Conservation (phyloP, 2,329 filamentous ascomycete genomes). For the Alternaria hordeiaustralica region DNA sequence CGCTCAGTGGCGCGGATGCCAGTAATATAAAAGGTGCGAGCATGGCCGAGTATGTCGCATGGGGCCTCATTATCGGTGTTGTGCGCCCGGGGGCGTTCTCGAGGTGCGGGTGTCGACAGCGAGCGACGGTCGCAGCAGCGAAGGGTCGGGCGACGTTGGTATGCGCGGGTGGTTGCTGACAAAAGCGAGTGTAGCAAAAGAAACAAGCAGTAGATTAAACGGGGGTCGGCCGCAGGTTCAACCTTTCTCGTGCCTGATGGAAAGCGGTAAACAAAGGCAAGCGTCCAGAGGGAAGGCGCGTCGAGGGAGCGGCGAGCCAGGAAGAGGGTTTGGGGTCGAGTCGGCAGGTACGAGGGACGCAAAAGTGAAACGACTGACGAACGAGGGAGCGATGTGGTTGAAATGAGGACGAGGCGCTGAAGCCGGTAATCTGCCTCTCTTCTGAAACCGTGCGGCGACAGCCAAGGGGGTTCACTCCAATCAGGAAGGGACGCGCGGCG, state of each 20-base stretch:
- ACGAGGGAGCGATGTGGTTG: slow-evolving; percentile 27
- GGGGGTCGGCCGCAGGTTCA: slow-evolving; percentile 42
- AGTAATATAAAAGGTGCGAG: slow-evolving; percentile 48
- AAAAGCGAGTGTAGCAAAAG: slow-evolving; percentile 8
- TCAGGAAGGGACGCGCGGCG: slow-evolving; percentile 38
- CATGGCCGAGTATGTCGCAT: slow-evolving; percentile 47
- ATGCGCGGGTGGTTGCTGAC: slow-evolving; percentile 1
- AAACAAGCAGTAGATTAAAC: slow-evolving; percentile 32
- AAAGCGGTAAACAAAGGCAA: slow-evolving; percentile 19
- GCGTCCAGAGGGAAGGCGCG: slow-evolving; percentile 6
- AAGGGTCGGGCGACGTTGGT: not conserved
- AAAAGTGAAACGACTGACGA: slow-evolving; percentile 46
- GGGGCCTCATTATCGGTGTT: slow-evolving; percentile 38
- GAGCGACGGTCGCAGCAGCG: slow-evolving; percentile 4
- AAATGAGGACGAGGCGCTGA: slow-evolving; percentile 21
- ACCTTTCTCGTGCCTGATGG: slow-evolving; percentile 41
- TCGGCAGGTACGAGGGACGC: slow-evolving; percentile 19
- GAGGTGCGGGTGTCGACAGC: slow-evolving; percentile 19
- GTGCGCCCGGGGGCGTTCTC: slow-evolving; percentile 41
- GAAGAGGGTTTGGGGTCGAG: not conserved
- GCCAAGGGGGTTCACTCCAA: slow-evolving; percentile 33
- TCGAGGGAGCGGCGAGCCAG: not conserved
- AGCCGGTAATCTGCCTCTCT: slow-evolving; percentile 31
- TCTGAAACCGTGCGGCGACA: slow-evolving; percentile 36
- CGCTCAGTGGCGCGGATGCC: slow-evolving; percentile 53